Conservation (phyloP, 2,329 filamentous ascomycete genomes). For the Sporothrix schenckii region DNA sequence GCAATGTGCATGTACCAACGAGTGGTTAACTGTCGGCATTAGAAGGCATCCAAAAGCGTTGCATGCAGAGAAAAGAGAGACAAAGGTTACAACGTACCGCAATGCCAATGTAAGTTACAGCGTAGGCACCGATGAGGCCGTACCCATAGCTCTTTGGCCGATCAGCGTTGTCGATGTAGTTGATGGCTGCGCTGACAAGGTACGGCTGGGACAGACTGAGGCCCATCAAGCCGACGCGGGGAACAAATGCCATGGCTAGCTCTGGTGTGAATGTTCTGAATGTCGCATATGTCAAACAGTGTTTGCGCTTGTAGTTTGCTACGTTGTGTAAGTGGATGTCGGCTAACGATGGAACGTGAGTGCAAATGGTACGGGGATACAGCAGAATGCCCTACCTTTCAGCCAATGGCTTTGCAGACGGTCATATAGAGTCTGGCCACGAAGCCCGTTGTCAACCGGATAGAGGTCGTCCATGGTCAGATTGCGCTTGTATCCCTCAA, state of each 20-base stretch:
- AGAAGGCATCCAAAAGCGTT: neutral
- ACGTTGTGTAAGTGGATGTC: neutral
- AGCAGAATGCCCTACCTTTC: neutral
- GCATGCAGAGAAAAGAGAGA: neutral
- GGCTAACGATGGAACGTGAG: neutral
- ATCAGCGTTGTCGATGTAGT: slow-evolving; percentile 18
- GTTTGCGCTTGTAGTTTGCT: slow-evolving; percentile 30
- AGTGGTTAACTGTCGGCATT: slow-evolving; percentile 27
- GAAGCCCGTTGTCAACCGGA: slow-evolving; percentile 26
- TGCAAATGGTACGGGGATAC: neutral
- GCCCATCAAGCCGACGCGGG: slow-evolving; percentile 30
- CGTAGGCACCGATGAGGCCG: slow-evolving; percentile 35
- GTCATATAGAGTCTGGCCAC: slow-evolving; percentile 25
- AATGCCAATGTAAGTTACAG: slow-evolving; percentile 29
- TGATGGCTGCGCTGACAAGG: slow-evolving; percentile 32
- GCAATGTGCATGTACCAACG: slow-evolving; percentile 35
- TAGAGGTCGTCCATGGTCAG: slow-evolving; percentile 43
- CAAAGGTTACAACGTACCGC: slow-evolving; percentile 25
- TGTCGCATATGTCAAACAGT: slow-evolving; percentile 30
- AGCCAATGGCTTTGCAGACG: slow-evolving; percentile 31
- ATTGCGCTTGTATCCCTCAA: slow-evolving; percentile 51
- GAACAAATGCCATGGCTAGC: slow-evolving; percentile 30
- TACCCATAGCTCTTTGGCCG: slow-evolving; percentile 31
- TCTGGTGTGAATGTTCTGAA: slow-evolving; percentile 29
- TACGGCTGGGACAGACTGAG: slow-evolving; percentile 34